phyloP scores from a whole-genome alignment of 805 yeast genomes.

The Barnettozyma californica region DNA sequence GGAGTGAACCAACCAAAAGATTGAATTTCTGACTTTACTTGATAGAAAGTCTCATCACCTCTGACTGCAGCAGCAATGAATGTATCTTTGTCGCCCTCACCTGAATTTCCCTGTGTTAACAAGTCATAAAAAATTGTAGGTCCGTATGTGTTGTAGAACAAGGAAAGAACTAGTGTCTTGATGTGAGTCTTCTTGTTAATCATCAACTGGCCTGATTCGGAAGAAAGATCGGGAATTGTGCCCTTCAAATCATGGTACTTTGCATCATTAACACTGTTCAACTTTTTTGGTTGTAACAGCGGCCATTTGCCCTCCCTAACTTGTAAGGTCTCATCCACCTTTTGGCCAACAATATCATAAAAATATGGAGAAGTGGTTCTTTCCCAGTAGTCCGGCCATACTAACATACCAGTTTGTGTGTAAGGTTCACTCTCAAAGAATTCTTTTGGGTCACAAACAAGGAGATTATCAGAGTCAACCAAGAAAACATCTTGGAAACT shows the following conservation, averaged over 20 bases:
- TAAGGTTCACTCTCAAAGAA: conserved; percentile 43
- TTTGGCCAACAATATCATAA: conserved; percentile 46
- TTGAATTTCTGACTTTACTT: conserved; percentile 32
- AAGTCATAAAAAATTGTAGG: conserved; percentile 63
- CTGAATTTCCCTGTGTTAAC: conserved; percentile 67
- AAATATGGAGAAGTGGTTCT: conserved; percentile 59
- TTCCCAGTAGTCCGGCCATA: conserved; percentile 79
- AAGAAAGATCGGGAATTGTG: conserved; percentile 59
- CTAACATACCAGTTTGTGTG: conserved; percentile 44
- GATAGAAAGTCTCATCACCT: conserved; percentile 37
- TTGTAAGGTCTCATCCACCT: conserved; percentile 25
- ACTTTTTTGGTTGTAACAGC: conserved; percentile 8
- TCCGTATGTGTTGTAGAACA: conserved; percentile 63
- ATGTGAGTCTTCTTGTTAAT: conserved; percentile 56
- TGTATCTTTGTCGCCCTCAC: conserved; percentile 80
- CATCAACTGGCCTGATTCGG: conserved; percentile 68
- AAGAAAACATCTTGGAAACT: conserved; percentile 69
- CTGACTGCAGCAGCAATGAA: conserved; percentile 57
- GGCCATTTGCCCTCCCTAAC: conserved; percentile 23
- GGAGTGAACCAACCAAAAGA: conserved; percentile 24
- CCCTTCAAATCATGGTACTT: conserved; percentile 59
- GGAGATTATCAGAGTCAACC: conserved; percentile 70
- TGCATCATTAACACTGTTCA: conserved; percentile 26
- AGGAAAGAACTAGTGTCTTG: conserved; percentile 50
- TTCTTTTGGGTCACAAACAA: conserved; percentile 42